A percentile compares a stretch with the other conserved stretches of the same genome.
Conservation (phyloP, 1,284 basidiomycete species). For the Sphaerobolus stellatus region DNA sequence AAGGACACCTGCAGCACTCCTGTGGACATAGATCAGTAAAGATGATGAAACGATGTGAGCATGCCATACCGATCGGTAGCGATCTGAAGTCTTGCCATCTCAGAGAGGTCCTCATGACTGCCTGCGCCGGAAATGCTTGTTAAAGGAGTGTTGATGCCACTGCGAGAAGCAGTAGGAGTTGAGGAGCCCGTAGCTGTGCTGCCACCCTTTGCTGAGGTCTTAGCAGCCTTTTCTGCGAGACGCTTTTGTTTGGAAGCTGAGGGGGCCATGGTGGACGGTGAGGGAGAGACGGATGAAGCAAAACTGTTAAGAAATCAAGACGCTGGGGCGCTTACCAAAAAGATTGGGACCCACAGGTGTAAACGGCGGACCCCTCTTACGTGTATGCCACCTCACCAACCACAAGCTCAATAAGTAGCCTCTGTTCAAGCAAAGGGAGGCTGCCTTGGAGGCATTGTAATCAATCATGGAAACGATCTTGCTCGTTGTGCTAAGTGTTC, state of each 20-base stretch:
- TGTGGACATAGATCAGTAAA: slow-evolving; percentile 26
- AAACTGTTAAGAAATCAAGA: too few species aligned
- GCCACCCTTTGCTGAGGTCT: slow-evolving; percentile 50
- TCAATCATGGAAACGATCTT: too few species aligned
- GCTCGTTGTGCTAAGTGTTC: too few species aligned
- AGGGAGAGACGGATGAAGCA: too few species aligned
- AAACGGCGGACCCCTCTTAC: too few species aligned
- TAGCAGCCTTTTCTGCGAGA: slow-evolving; percentile 88
- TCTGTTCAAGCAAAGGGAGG: too few species aligned
- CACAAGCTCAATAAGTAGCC: too few species aligned
- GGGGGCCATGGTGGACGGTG: slow-evolving; percentile 53
- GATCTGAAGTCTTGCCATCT: slow-evolving; percentile 85
- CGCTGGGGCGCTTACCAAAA: too few species aligned
- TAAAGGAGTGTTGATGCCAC: slow-evolving; percentile 71
- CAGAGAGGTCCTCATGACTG: slow-evolving; percentile 70
- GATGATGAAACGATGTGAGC: slow-evolving; percentile 8
- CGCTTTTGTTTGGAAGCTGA: slow-evolving; percentile 84
- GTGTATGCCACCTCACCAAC: too few species aligned
- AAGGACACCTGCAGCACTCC: slow-evolving; percentile 88
- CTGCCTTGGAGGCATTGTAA: too few species aligned
- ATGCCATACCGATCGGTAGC: slow-evolving; percentile 78
- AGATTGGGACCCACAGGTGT: too few species aligned
- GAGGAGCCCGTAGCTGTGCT: slow-evolving; percentile 51
- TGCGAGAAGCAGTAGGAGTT: slow-evolving; percentile 66
- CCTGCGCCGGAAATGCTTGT: slow-evolving; percentile 74